These are phyloP conservation scores for Selaginella moellendorffii DNA, from an alignment of 75 land plant genomes.

Conservation along the genomic window DNA sequence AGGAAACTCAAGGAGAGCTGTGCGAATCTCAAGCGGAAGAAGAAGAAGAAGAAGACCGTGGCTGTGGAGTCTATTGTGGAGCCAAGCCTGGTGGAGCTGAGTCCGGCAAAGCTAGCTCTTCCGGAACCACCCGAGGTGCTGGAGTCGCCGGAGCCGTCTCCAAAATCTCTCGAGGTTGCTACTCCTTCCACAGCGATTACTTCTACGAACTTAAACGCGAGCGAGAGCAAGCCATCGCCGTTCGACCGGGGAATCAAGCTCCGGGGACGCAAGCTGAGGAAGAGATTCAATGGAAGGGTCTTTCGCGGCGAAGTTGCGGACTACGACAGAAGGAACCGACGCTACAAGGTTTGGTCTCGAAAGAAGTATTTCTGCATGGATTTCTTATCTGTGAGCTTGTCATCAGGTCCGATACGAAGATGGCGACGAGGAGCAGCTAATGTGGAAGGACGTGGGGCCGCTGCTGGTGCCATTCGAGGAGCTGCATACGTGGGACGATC, in stretches of 20 bases:
- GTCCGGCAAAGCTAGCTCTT: too few relatives aligned
- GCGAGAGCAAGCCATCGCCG: neutral
- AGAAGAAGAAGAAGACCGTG: neutral
- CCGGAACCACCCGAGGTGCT: too few relatives aligned
- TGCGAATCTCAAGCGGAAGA: neutral
- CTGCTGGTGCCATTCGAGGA: neutral
- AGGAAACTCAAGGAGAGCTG: neutral
- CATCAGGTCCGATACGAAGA: neutral
- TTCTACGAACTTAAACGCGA: neutral
- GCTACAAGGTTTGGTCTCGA: neutral
- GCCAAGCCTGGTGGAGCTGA: too few relatives aligned
- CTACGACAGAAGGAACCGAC: neutral
- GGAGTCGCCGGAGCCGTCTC: too few relatives aligned
- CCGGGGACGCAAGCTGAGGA: neutral
- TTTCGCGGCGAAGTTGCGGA: neutral
- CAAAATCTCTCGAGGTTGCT: too few relatives aligned
- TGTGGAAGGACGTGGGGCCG: neutral
- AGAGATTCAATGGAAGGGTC: neutral
- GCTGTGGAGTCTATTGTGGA: too few relatives aligned
- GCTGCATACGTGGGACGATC: neutral
- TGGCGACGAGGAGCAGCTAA: neutral
- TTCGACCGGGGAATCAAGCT: neutral
- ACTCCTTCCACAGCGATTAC: too few relatives aligned
- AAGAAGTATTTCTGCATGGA: neutral
- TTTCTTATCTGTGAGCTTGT: too few relatives aligned